These are phyloP conservation scores for Kazachstania viticola DNA, from an alignment of 805 yeast species.

Conservation along the genomic window DNA sequence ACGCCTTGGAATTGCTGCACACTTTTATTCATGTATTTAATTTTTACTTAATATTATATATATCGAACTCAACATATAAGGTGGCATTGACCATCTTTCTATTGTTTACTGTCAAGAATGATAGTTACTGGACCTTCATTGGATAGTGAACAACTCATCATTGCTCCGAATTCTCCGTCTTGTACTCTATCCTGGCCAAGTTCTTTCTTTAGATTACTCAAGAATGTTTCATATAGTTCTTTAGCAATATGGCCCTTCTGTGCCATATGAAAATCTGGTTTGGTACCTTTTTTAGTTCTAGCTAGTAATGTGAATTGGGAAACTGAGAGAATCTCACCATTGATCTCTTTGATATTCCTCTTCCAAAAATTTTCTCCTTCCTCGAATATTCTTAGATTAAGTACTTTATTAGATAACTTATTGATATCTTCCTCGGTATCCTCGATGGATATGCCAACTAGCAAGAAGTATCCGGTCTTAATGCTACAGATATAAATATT, in stretches of 20 bases:
- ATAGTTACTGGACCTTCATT: conserved; percentile 95
- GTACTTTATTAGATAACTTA: conserved; percentile 54
- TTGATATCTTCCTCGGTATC: conserved; percentile 70
- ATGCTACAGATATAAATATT: too few species aligned
- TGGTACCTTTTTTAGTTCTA: conserved; percentile 77
- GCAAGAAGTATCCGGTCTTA: conserved; percentile 58
- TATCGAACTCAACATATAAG: too few species aligned
- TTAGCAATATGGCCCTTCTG: conserved; percentile 60
- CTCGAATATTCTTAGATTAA: conserved; percentile 63
- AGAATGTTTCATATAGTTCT: conserved; percentile 37
- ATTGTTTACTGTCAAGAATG: conserved; percentile 56
- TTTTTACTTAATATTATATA: too few species aligned
- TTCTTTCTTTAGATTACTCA: conserved; percentile 35
- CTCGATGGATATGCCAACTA: conserved; percentile 73
- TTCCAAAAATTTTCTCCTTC: conserved; percentile 70
- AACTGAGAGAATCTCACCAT: conserved; percentile 70
- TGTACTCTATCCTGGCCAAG: conserved; percentile 56
- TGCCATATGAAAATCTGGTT: conserved; percentile 90
- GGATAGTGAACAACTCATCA: conserved; percentile 86
- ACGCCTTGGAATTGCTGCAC: too few species aligned
- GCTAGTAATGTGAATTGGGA: conserved; percentile 91
- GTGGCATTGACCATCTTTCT: too few species aligned
- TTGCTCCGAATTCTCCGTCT: conserved; percentile 90
- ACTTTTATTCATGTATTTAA: too few species aligned
- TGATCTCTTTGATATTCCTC: conserved; percentile 47